Percentiles rank a stretch among this genome's conserved stretches.
phyloP scores from a whole-genome alignment of 768 basidiomycete species.

The Pleurotus salmoneostramineus region DNA sequence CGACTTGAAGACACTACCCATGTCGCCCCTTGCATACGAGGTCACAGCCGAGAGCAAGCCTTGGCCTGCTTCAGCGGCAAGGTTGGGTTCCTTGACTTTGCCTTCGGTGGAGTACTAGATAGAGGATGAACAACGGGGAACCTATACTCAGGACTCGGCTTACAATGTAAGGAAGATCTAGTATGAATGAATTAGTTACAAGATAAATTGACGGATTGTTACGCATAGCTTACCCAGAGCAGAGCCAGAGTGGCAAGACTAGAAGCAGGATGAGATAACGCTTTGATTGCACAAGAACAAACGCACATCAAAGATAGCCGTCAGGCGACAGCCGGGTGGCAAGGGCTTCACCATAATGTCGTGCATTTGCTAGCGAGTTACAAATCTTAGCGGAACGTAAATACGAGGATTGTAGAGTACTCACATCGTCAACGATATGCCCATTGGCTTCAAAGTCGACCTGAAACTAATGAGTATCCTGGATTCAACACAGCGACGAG shows the following conservation, averaged over 20 bases:
- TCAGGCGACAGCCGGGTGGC: constrained; percentile 59
- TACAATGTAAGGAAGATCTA: constrained; percentile 70
- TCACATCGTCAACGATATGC: constrained; percentile 87
- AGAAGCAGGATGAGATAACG: background rate
- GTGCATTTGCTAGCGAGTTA: constrained; percentile 56
- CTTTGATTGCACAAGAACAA: background rate
- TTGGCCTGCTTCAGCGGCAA: constrained; percentile 83
- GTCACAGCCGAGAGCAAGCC: constrained; percentile 76
- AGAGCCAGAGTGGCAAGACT: constrained; percentile 91
- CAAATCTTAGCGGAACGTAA: constrained; percentile 6
- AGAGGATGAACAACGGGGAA: background rate
- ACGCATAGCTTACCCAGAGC: constrained; percentile 55
- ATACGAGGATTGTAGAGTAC: constrained; percentile 17
- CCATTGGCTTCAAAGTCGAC: constrained; percentile 53
- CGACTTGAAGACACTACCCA: constrained; percentile 71
- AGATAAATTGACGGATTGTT: background rate
- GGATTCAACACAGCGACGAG: background rate
- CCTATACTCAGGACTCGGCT: constrained; percentile 11
- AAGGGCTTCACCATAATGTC: constrained; percentile 46
- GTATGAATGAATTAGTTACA: background rate
- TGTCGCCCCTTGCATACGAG: constrained; percentile 77
- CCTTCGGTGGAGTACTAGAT: constrained; percentile 89
- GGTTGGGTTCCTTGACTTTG: constrained; percentile 91
- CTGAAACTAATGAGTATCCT: constrained; percentile 16
- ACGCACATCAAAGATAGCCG: constrained; percentile 74